Evolutionary conservation across 1,284 basidiomycete genomes (phyloP), one percentile per base, ranked within the genome.

Genomic region (Tylopilus sp.): DNA sequence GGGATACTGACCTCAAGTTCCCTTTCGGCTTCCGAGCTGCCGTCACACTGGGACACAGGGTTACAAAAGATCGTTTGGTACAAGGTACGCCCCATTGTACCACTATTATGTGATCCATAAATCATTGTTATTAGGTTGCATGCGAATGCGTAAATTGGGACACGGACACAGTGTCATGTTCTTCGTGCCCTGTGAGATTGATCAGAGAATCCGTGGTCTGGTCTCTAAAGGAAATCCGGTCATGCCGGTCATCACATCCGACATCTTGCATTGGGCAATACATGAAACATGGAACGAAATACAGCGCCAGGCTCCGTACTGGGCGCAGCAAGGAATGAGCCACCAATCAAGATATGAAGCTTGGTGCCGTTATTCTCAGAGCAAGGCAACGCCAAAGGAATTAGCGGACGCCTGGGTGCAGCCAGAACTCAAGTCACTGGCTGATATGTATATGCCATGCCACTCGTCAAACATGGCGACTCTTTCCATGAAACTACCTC

Each of bases 121-220:
- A 50, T 20, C 24, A 8, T 31, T 32, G 2, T 22, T 19, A 22
- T 26, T 3, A 50, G 43, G 49, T 13, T 50, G 49, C 14, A 50
- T 50, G 42, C 48, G 42, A 10, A 50, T 50, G 41, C 40, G 48
- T 8, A 43, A 43, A 26, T 33, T 50, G 1, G 48, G 48, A 6
- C 40, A 44, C 17, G 41, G 41, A 13, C 40, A 50, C 13, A 50
- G 48, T 22, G 28, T 50, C 17, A 50, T 45, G 42, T 50, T 50
- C 15, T 36, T 50, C 22, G 35, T 35, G 15, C 28, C 49, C 10
- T 22, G 14, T 5, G 42, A 44, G 7, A 20, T 50, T 7, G 49
- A 50, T 44, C 20, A 31, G 8, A 44, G 35, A 15, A 50, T 50
- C 5, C 42, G 49, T 2, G 7, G 28, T 25, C 28, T 50, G 22